phyloP scores from a whole-genome alignment of 75 land plant genomes.

The Picea sitchensis region DNA sequence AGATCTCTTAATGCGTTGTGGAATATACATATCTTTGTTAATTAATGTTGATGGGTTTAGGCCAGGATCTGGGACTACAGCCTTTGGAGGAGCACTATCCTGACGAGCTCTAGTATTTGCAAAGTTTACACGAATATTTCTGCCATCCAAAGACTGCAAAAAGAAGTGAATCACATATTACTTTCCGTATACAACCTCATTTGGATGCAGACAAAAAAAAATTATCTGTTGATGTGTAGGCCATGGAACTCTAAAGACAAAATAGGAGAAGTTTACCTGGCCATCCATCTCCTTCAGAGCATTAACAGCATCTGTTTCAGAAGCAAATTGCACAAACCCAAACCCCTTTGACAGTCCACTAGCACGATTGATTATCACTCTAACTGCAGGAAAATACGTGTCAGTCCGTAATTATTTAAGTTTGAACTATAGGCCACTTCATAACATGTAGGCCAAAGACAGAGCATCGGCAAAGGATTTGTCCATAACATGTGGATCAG shows the following conservation, averaged over 20 bases:
- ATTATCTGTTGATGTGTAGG: not conserved
- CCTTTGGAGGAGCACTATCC: not conserved
- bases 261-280: slow-evolving; percentile 18
- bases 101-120: slow-evolving; percentile 25
- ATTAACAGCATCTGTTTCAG: slow-evolving; percentile 27
- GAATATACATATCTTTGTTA: slow-evolving; percentile 2
- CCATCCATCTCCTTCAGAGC: slow-evolving; percentile 53
- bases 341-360: slow-evolving; percentile 70
- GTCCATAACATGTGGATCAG: not conserved
- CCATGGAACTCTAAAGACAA: not conserved
- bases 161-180: not conserved
- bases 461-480: not conserved
- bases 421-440: not conserved
- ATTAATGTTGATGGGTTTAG: not conserved
- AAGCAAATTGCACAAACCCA: slow-evolving; percentile 69
- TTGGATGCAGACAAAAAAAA: not conserved
- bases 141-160: slow-evolving; percentile 46
- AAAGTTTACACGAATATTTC: slow-evolving; percentile 38
- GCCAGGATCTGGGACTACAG: not conserved
- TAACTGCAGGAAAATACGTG: slow-evolving; percentile 21
- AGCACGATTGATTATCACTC: slow-evolving; percentile 34
- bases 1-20: not conserved
- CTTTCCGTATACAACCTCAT: not conserved
- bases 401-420: too few species aligned
- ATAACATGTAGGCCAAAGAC: not conserved